These are phyloP conservation scores for Penicillium lagena DNA, from an alignment of 495 filamentous ascomycete species.

Conservation along the genomic window DNA sequence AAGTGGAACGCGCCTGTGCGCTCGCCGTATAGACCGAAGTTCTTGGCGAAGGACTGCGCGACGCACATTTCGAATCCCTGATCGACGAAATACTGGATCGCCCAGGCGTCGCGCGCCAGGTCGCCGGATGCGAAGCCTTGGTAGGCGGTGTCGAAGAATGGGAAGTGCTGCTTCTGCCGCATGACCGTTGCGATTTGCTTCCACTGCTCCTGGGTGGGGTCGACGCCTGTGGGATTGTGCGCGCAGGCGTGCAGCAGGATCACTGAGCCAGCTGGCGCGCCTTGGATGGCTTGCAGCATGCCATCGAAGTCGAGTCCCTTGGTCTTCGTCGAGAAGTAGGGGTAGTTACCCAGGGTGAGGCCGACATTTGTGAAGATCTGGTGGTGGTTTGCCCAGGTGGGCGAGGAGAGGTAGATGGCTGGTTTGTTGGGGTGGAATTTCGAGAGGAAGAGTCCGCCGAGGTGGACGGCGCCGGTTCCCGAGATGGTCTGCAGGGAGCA, in stretches of 20 bases:
- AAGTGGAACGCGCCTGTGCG: conserved; percentile 96
- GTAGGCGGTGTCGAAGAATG: conserved; percentile 98
- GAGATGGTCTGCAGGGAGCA: conserved; percentile 53
- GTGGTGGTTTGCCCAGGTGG: conserved; percentile 98
- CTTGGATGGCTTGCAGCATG: conserved; percentile 62
- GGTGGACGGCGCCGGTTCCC: conserved; percentile 53
- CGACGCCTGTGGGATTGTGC: conserved; percentile 97
- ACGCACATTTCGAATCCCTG: conserved; percentile 94
- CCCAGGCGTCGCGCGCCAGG: conserved; percentile 77
- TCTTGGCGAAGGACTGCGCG: conserved; percentile 97
- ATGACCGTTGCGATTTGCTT: conserved; percentile 76
- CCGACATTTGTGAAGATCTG: conserved; percentile 95
- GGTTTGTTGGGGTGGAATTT: conserved; percentile 52
- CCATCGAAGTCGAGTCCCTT: conserved; percentile 88
- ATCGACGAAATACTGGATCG: conserved; percentile 86
- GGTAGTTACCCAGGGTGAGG: conserved; percentile 73
- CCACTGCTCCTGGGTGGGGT: conserved; percentile 93
- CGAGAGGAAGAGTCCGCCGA: conserved; percentile 50
- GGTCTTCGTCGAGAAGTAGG: conserved; percentile 83
- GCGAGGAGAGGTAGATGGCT: conserved; percentile 80
- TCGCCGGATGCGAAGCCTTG: conserved; percentile 96
- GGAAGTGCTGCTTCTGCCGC: conserved; percentile 74
- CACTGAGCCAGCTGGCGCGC: conserved; percentile 71
- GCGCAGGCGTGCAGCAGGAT: conserved; percentile 95
- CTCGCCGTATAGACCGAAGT: conserved; percentile 97